Conservation (phyloP, 768 basidiomycete species). For the Pholiota microspora region DNA sequence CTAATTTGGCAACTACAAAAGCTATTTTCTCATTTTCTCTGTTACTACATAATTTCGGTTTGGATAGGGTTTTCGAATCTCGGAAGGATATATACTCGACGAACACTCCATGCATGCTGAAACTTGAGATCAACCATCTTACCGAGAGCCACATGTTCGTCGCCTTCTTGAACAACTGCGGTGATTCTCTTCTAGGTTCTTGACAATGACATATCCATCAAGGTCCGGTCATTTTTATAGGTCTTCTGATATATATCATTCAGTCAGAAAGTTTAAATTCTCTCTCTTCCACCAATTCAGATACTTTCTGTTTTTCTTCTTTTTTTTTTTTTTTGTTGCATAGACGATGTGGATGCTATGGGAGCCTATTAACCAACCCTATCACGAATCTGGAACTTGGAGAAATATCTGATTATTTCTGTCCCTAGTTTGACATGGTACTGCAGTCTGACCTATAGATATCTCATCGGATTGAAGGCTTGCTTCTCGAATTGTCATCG, state of each 20-base stretch:
- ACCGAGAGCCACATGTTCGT: constrained; percentile 1
- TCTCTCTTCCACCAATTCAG: too few species aligned
- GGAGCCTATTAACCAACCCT: too few species aligned
- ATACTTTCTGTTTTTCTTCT: too few species aligned
- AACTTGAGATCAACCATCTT: neutral
- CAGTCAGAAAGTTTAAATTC: neutral
- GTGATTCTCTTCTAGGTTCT: neutral
- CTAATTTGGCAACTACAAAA: too few species aligned
- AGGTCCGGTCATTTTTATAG: too few species aligned
- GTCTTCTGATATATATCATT: neutral
- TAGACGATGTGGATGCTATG: too few species aligned
- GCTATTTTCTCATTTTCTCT: too few species aligned
- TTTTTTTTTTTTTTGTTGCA: too few species aligned
- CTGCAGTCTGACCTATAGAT: neutral
- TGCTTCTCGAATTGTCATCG: neutral
- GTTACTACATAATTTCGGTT: too few species aligned
- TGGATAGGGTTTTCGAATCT: neutral
- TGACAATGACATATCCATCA: neutral
- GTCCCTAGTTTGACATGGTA: neutral
- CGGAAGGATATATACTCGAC: neutral
- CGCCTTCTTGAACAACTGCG: neutral
- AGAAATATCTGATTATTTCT: constrained; percentile 1
- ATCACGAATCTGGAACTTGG: too few species aligned
- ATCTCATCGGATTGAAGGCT: neutral
- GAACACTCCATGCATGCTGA: neutral